These are phyloP conservation scores for Colletotrichum brevisporum DNA, from an alignment of 2,329 filamentous ascomycete genomes.

Conservation along the genomic window DNA sequence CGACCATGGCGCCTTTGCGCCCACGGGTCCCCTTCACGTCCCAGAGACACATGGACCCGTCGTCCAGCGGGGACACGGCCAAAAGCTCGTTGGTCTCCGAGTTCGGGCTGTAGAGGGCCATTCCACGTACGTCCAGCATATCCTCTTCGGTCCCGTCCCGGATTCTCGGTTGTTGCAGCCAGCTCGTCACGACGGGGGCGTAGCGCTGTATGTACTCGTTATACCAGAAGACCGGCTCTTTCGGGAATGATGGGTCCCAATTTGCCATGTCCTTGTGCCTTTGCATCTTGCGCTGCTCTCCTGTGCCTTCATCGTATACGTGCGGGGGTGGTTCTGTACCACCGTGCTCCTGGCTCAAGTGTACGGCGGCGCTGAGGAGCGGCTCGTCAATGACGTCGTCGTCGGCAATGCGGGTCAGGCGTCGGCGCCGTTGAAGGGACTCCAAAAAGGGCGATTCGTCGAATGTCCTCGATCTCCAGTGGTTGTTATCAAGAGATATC, in stretches of 20 bases:
- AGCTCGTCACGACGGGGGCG: constrained; percentile 80
- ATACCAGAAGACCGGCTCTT: constrained; percentile 86
- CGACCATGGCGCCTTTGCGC: constrained; percentile 73
- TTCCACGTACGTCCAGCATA: constrained; percentile 77
- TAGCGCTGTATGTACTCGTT: constrained; percentile 89
- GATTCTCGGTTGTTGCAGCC: constrained; percentile 77
- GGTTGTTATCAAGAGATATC: constrained; percentile 79
- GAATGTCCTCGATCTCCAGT: constrained; percentile 86
- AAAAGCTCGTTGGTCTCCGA: constrained; percentile 57
- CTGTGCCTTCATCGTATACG: constrained; percentile 44
- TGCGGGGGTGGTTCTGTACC: constrained; percentile 10
- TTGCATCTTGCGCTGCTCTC: constrained; percentile 51
- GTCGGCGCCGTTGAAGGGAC: constrained; percentile 68
- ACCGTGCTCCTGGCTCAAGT: constrained; percentile 29
- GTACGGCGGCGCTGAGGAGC: constrained; percentile 34
- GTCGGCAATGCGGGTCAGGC: constrained; percentile 45
- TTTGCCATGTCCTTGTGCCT: constrained; percentile 76
- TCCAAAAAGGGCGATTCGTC: constrained; percentile 76
- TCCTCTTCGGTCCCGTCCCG: constrained; percentile 58
- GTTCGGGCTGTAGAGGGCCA: constrained; percentile 74
- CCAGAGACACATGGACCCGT: constrained; percentile 92
- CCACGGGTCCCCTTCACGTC: constrained; percentile 73
- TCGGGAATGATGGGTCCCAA: constrained; percentile 85
- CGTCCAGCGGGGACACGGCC: constrained; percentile 84
- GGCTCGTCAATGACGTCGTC: constrained; percentile 36